Percentiles rank a stretch among this genome's conserved stretches.
phyloP scores from a whole-genome alignment of 345 rosid genomes.

The Iberis pinnata region DNA sequence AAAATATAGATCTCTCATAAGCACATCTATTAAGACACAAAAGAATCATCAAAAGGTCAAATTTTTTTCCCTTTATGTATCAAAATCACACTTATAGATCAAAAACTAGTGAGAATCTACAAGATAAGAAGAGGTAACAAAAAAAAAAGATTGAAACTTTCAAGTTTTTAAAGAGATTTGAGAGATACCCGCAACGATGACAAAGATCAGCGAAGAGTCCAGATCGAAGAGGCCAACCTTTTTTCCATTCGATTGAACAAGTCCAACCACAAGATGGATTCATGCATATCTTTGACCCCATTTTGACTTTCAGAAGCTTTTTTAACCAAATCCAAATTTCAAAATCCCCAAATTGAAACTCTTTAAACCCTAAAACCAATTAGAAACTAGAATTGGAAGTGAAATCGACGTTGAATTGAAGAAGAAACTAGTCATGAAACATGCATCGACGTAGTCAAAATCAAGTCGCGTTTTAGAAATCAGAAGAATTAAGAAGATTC shows the following conservation, averaged over 20 bases:
- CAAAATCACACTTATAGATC: slow-evolving; percentile 23
- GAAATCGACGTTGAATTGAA: slow-evolving; percentile 33
- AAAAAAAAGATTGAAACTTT: neutral
- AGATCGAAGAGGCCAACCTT: slow-evolving; percentile 86
- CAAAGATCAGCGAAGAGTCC: slow-evolving; percentile 77
- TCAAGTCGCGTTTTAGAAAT: neutral
- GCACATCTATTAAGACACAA: slow-evolving; percentile 45
- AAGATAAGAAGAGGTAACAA: too few relatives aligned
- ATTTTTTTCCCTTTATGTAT: too few relatives aligned
- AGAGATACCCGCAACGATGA: slow-evolving; percentile 68
- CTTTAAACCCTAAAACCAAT: slow-evolving; percentile 20
- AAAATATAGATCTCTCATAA: slow-evolving; percentile 53
- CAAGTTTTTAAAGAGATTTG: neutral
- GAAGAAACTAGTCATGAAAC: slow-evolving; percentile 18
- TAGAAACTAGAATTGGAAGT: neutral
- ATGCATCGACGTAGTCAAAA: slow-evolving; percentile 29
- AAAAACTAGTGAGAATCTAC: too few relatives aligned
- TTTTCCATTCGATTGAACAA: slow-evolving; percentile 61
- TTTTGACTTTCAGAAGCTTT: slow-evolving; percentile 24
- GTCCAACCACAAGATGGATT: slow-evolving; percentile 52
- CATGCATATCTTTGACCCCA: slow-evolving; percentile 78
- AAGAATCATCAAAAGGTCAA: too few relatives aligned
- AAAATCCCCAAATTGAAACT: slow-evolving; percentile 14
- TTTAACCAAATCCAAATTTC: neutral
- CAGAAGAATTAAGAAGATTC: neutral